Evolutionary conservation across 345 rosid genomes (phyloP), one percentile per base, ranked within the genome.

Genomic region (Bruguiera sexangula): DNA sequence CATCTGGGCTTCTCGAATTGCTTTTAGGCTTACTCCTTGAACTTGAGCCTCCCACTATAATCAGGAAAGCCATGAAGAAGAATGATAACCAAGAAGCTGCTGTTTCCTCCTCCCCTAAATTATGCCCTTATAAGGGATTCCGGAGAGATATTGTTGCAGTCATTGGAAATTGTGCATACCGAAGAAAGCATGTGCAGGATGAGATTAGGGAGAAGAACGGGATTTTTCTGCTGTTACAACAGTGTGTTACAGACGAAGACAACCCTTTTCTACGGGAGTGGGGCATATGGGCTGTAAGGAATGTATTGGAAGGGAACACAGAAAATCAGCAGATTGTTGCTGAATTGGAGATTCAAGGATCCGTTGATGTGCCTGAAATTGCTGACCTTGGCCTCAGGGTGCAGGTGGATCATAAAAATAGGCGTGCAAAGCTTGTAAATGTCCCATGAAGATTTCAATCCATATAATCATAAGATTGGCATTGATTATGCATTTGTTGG

Each of bases 211-310:
- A 76, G 73, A 84, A 77, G 74, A 79, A 82, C 65, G 90, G 86
- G 56, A 71, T 89, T 55, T 72, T 82, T 15, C n/a, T 89, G 56
- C 70, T 94, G 73, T 61, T 89, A 68, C 98, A 88, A 70, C 95
- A 91, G 60, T 89, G 97, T 67, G 92, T 88, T 54, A 65, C 78
- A 0, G 93, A 88, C 60, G 93, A 89, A 75, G 90, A 88, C 11
- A 91, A 91, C 79, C 88, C 86, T 0, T 91, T 82, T 76, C 58
- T 88, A 73, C 89, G 94, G 69, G 97, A 91, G 74, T 91, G 96
- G 98, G 89, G 93, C 16, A 85, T 94, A 63, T 94, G 89, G 95
- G 69, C 85, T 6, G 62, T 82, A 63, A 86, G 93, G 76, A 91
- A 91, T 73, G 31, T 91, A 56, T 64, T 89, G 75, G 92, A 89